Evolutionary conservation across 108 stramenopile species (phyloP), one percentile per base, ranked within the genome.

Genomic region (Cyclotella distinguenda): DNA sequence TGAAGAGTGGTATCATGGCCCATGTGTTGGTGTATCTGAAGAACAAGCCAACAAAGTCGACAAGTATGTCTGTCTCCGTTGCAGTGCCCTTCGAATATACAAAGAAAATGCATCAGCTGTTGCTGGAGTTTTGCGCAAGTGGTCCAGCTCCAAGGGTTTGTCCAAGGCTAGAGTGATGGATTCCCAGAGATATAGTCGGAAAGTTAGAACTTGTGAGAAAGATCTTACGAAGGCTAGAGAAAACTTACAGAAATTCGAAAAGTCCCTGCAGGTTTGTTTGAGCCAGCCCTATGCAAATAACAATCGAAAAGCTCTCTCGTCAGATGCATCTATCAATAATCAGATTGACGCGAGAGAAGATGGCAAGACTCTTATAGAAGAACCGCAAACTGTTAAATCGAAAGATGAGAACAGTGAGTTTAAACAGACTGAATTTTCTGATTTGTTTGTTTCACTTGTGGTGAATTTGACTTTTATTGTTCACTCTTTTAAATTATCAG

Each of bases 1-100:
- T 68, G 89, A 93, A 32, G 95, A 95, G 47, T 97, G 96, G 96
- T 97, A 90, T 69, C 96, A 97, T 66, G 96, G 95, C 7, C 58
- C 80, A 12, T 97, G 95, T 61, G 86, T 97, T 63, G 90, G 90
- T 21, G 54, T 94, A 9, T 65, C 83, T 27, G 82, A 91, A 65
- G 71, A 84, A 5, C 84, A 85, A 62, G 91, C 86, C 19, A 86
- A 86, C 52, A 84, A 82, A 35, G 63, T 79, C 38, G 88, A 88
- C 48, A 93, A 88, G 56, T 93, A 86, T 60, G 74, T 81, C 8
- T 93, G 91, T 66, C 60, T 93, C 18, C 82, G 89, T 22, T 93
- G 91, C 60, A 76, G 66, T 30, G 72, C 76, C 19, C 64, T 76
- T 16, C 77, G 82, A 44, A 63, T 80, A 6, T 90, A 82, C 70